Base-by-base conservation (phyloP, 1,284 basidiomycete genomes). In the Amylostereum chailletii region DNA sequence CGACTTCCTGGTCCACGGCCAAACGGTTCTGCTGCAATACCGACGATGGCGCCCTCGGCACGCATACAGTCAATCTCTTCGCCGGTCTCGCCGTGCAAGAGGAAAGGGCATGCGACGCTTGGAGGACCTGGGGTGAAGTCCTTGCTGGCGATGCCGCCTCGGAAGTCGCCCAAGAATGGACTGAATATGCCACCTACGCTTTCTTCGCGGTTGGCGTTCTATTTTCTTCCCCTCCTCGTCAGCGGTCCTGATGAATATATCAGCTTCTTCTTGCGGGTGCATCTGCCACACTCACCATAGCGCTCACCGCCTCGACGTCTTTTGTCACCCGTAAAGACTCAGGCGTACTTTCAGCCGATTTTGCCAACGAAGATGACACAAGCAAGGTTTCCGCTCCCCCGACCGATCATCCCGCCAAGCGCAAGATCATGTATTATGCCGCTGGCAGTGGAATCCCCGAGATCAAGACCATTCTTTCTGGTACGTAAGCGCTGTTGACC, bases 401-500 rank as follows among this genome's bases (percentile, higher is more conserved):
- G 3, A 48, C 63, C 4, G 60, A 51, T 10, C 43, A 50, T 7
- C 55, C 65, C 26, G 60, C 67, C 11, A 79, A 75, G 54, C 77
- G 91, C 45, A 83, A 85, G 57, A 76, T 87, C 41, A 72, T 93
- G 66, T 94, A 88, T 69, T 94, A 93, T 83, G 95, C 94, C 9
- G 91, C 92, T 31, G 95, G 95, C 9, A 93, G 90, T 60, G 95
- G 95, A 54, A 95, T 98, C 51, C 94, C 94, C 0, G 95, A 98
- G 66, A 87, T 98, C 65, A 99, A 98, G 69, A 94, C 93, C 1
- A 96, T 98, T 51, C 74, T 99, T 37, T 94, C 91, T 51, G 93
- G 87, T 81, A 55, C 41, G 66, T 53, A 34, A 8, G 9, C 54
- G 41, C 30, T 51, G 29, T 41, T 26, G 19, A 31, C 32, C 51